Evolutionary conservation across 306 rosid genomes (phyloP), one percentile per base, ranked within the genome.

Genomic region (Abrus pulchellus): DNA sequence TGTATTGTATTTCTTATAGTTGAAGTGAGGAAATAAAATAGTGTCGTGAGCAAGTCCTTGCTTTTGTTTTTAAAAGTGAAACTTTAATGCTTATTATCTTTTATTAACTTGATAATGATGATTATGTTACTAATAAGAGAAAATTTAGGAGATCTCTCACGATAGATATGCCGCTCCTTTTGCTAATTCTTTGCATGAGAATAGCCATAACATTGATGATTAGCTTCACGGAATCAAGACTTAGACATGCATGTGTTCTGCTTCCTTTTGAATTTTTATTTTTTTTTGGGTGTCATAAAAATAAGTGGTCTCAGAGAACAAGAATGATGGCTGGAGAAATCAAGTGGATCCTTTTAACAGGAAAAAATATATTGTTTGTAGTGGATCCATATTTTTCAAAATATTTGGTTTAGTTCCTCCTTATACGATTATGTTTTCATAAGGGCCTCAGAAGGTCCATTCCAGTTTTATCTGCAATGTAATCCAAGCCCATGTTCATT

Each of bases 401-500:
- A 20, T 20, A 20, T 20, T 20, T 20, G 20, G 20, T 20, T 20
- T 20, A 20, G 20, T 20, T 20, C 20, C 20, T 20, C 20, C 20
- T 20, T 36, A 43, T 66, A 36, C 12, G 7, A 13, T 38, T 38
- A 14, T 65, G 53, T 9, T 67, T 44, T 34, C 28, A 27, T 27
- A 41, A 56, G 36, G 34, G 30, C 6, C 55, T 28, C 4, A 1
- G 5, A 56, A 56, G 28, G 30, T 28, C 43, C 43, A 41, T 29
- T 74, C 73, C 73, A 49, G 3, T 49, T 63, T 40, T 48, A 52
- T 38, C 38, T 27, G n/a, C 5, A 29, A 5, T 13, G 20, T 20
- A 32, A 11, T 52, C 67, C 76, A 74, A 75, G 40, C 48, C 60
- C 70, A 60, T 60, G 9, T 61, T 61, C 48, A 33, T 27, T 29